Evolutionary conservation across 257 asterid genomes (phyloP).

Genomic region (Solanum microdontum): DNA sequence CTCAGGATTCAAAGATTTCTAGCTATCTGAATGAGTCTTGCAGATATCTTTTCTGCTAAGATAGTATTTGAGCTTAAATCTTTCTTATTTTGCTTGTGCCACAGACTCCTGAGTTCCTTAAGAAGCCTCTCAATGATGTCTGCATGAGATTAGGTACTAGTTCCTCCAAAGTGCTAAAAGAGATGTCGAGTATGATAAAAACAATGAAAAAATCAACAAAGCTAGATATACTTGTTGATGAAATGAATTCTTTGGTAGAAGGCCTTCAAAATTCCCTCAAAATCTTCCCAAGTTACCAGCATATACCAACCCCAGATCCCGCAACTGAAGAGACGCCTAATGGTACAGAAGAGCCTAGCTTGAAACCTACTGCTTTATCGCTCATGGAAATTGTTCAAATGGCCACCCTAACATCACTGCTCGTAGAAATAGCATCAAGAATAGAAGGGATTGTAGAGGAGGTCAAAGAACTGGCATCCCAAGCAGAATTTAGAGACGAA

Average conservation of each 20-base stretch:
- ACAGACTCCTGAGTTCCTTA: slow-evolving; percentile 45
- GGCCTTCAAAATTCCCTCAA: slow-evolving; percentile 42
- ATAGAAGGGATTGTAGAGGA: slow-evolving; percentile 34
- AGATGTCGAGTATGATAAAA: slow-evolving; percentile 27
- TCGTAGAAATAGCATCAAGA: slow-evolving; percentile 58
- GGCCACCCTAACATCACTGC: slow-evolving; percentile 41
- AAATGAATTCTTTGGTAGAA: slow-evolving; percentile 44
- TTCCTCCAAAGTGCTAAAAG: slow-evolving; percentile 43
- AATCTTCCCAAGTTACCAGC: slow-evolving; percentile 23
- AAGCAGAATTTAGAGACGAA: slow-evolving; percentile 40
- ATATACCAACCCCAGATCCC: slow-evolving; percentile 8
- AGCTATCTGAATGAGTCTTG: not conserved
- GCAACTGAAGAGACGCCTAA: not conserved
- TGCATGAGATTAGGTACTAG: slow-evolving; percentile 30
- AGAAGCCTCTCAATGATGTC: slow-evolving; percentile 35
- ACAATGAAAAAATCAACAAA: slow-evolving; percentile 46
- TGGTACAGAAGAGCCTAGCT: slow-evolving; percentile 3
- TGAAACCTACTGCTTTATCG: slow-evolving; percentile 5
- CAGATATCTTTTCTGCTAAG: not conserved
- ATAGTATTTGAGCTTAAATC: not conserved
- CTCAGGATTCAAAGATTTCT: not conserved
- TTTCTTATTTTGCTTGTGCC: not conserved
- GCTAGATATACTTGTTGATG: slow-evolving; percentile 30
- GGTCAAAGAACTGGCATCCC: slow-evolving; percentile 36
- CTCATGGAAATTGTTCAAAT: slow-evolving; percentile 48